Evolutionary conservation across 2,329 filamentous ascomycete species (phyloP).

Genomic region (Septoria petroselini): DNA sequence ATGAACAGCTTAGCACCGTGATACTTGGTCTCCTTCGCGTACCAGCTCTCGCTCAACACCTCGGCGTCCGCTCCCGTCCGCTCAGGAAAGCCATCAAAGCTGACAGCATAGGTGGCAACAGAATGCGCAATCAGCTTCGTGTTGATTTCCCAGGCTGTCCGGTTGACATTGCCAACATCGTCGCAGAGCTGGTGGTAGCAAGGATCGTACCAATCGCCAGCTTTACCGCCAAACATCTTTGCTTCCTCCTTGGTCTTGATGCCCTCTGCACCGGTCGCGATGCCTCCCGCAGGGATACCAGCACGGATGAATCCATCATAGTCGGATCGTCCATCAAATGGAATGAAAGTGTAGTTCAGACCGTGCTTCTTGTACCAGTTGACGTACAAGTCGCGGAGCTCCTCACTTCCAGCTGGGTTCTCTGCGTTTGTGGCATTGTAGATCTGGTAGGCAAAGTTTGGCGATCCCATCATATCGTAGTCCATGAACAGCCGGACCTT

Average conservation of each 20-base stretch:
- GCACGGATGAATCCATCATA: slow-evolving; percentile 28
- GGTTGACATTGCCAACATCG: slow-evolving; percentile 48
- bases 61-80: slow-evolving; percentile 13
- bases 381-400: slow-evolving; percentile 25
- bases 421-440: slow-evolving; percentile 47
- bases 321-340: slow-evolving; percentile 27
- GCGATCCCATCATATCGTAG: slow-evolving; percentile 67
- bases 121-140: slow-evolving; percentile 64
- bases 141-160: slow-evolving; percentile 55
- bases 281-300: slow-evolving; percentile 26
- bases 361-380: slow-evolving; percentile 24
- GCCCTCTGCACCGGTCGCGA: slow-evolving; percentile 53
- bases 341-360: slow-evolving; percentile 27
- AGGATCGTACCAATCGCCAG: slow-evolving; percentile 43
- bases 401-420: slow-evolving; percentile 21
- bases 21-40: slow-evolving; percentile 23
- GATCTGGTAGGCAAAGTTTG: slow-evolving; percentile 56
- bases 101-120: slow-evolving; percentile 66
- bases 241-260: slow-evolving; percentile 68
- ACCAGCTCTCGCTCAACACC: slow-evolving; percentile 10
- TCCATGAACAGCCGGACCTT: slow-evolving; percentile 67
- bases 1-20: slow-evolving; percentile 25
- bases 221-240: slow-evolving; percentile 66
- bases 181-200: slow-evolving; percentile 42
- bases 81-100: slow-evolving; percentile 58